Conservation (phyloP, 257 asterid species). For the Misopates orontium region DNA sequence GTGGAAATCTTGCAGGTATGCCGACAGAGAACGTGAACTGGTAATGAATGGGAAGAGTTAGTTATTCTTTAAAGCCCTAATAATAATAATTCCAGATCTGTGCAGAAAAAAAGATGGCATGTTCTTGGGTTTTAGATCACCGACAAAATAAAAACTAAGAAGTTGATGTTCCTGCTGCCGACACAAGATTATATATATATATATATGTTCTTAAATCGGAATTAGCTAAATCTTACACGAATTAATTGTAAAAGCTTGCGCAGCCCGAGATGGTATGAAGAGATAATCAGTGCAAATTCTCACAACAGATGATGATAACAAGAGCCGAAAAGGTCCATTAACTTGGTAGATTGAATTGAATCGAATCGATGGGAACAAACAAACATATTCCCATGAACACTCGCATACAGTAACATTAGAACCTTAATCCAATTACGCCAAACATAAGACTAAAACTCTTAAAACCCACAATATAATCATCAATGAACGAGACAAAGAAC, state of each 20-base stretch:
- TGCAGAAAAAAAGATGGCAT: too few relatives aligned
- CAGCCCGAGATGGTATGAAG: neutral
- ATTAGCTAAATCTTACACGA: neutral
- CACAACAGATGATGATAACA: neutral
- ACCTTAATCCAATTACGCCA: conserved; percentile 21
- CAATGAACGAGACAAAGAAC: conserved; percentile 20
- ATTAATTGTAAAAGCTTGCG: neutral
- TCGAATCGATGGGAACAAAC: conserved; percentile 13
- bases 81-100: too few relatives aligned
- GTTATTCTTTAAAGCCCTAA: too few relatives aligned
- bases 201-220: neutral
- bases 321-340: conserved; percentile 1
- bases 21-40: too few relatives aligned
- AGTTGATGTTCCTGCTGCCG: neutral
- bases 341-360: neutral
- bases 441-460: conserved; percentile 1
- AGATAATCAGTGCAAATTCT: neutral
- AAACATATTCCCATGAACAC: conserved; percentile 3
- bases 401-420: conserved; percentile 3
- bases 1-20: too few relatives aligned
- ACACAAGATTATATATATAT: conserved; percentile 1
- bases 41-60: too few relatives aligned
- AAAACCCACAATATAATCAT: conserved; percentile 1
- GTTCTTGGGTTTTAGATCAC: too few relatives aligned
- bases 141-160: too few relatives aligned